A percentile compares a stretch with the other conserved stretches of the same genome.
These are phyloP conservation scores for Graphilbum sp. DNA, from an alignment of 2,329 filamentous ascomycete species.

Conservation along the genomic window DNA sequence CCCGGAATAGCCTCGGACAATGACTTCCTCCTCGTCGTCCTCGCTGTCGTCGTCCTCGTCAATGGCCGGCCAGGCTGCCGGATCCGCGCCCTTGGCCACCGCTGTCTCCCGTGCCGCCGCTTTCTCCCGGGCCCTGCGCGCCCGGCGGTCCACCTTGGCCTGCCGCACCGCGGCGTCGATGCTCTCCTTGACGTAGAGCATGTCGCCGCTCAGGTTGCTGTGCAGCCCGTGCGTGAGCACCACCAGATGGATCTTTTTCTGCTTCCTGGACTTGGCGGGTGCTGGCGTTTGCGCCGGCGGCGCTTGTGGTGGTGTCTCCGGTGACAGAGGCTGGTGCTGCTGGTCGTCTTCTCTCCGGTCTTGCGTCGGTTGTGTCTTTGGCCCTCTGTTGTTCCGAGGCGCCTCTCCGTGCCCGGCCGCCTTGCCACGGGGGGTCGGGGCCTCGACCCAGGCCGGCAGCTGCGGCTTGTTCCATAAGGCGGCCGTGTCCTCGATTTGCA, in stretches of 20 bases:
- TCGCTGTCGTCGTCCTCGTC: constrained; percentile 16
- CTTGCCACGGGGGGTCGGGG: constrained; percentile 1
- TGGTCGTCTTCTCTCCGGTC: background rate
- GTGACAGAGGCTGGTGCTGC: constrained; percentile 1
- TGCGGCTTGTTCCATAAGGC: constrained; percentile 85
- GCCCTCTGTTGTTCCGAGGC: background rate
- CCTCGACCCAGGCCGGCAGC: constrained; percentile 28
- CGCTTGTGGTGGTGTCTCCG: constrained; percentile 6
- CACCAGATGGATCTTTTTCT: constrained; percentile 77
- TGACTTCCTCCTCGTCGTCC: constrained; percentile 65
- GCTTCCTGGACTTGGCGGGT: constrained; percentile 23
- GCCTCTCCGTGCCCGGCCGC: background rate
- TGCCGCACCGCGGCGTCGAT: constrained; percentile 73
- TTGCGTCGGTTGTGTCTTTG: constrained; percentile 4
- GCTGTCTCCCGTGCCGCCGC: constrained; percentile 13
- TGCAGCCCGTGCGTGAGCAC: constrained; percentile 88
- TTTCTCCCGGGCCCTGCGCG: constrained; percentile 33
- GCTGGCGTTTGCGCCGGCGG: background rate
- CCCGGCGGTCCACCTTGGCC: constrained; percentile 52
- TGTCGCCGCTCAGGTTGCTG: constrained; percentile 88
- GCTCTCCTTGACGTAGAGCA: constrained; percentile 94
- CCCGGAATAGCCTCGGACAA: constrained; percentile 77
- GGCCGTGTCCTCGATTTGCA: constrained; percentile 76
- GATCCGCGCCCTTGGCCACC: constrained; percentile 9
- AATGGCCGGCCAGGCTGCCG: constrained; percentile 14